These are phyloP conservation scores for Solanum gracilifrons DNA, from an alignment of 257 asterid genomes.

Conservation along the genomic window DNA sequence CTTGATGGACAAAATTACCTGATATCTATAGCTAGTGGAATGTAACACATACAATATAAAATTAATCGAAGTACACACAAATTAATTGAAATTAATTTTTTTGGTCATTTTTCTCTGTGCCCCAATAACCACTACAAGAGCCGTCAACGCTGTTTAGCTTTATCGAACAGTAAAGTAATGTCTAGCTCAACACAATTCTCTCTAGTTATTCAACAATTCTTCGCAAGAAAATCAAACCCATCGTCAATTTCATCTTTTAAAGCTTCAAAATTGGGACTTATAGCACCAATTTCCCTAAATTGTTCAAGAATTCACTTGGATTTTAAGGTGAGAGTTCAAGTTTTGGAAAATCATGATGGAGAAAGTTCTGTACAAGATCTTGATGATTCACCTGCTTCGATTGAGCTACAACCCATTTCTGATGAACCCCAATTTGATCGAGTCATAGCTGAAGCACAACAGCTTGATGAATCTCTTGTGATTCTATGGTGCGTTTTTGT, in stretches of 20 bases:
- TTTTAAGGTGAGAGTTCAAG: background rate
- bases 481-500: constrained; percentile 15
- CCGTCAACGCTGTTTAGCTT: background rate
- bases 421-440: constrained; percentile 48
- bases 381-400: constrained; percentile 28
- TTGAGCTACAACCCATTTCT: constrained; percentile 46
- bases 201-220: background rate
- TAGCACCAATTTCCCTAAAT: background rate
- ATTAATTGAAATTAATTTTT: background rate
- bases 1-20: background rate
- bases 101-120: background rate
- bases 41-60: too few species aligned
- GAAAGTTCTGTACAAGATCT: background rate
- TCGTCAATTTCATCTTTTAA: background rate
- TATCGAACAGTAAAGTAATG: background rate
- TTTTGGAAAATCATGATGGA: background rate
- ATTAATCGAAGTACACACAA: too few species aligned
- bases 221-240: background rate
- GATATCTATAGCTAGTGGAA: background rate
- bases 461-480: constrained; percentile 34
- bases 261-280: background rate
- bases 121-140: background rate
- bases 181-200: background rate
- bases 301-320: background rate
- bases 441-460: background rate